Evolutionary conservation across 2,329 filamentous ascomycete genomes (phyloP), one percentile per base, ranked within the genome.

Genomic region (Calonectria hongkongensis): DNA sequence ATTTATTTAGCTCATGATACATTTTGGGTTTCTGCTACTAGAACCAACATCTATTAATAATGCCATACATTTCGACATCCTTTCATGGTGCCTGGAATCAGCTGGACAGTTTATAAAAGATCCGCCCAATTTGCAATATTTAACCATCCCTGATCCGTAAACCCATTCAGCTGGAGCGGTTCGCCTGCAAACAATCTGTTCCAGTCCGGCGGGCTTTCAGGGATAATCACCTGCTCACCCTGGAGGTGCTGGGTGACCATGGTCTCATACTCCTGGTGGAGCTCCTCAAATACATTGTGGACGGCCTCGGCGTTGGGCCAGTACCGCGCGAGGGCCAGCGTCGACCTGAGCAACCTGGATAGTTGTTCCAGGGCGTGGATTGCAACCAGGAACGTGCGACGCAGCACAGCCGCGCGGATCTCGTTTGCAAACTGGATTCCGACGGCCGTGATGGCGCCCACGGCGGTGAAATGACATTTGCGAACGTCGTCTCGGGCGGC

Each of bases 301-400:
- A 79, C 78, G 8, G 78, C 76, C 9, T 79, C 78, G 0, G 78
- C 78, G 15, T 79, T 79, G 0, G 78, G 78, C 78, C 78, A 79
- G 2, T 79, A 76, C 0, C 67, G 50, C 0, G 78, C 74, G 0
- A 79, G 69, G 4, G 78, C 41, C 25, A 74, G 76, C 0, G 76
- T 70, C 2, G 74, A 78, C 2, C 75, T 66, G 1, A 79, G 21
- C 0, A 79, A 3, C 3, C 78, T 60, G 0, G 75, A 76, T 0
- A 79, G 6, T 0, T 77, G 69, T 7, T 79, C 78, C 0, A 79
- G 58, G 0, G 76, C 78, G 4, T 78, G 78, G 1, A 79, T 79
- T 0, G 78, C 76, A 0, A 79, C 75, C 0, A 79, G 18, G 2
- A 79, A 79, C 0, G 76, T 76, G 3, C 78, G 70, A 0, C 73